phyloP scores from a whole-genome alignment of 2,329 filamentous ascomycete genomes.

The Didymella pinodella region DNA sequence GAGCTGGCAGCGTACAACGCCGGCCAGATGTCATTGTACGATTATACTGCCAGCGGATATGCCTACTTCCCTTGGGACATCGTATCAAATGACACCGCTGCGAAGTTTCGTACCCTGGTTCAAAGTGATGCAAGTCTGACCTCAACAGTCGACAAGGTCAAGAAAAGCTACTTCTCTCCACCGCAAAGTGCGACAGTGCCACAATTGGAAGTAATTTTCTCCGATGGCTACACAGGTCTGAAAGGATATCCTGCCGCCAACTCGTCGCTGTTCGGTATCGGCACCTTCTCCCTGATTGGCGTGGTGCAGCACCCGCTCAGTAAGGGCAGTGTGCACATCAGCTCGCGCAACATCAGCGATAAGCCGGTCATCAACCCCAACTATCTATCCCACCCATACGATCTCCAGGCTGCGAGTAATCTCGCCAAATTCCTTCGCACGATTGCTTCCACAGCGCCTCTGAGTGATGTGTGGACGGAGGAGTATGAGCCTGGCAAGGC shows the following conservation, averaged over 20 bases:
- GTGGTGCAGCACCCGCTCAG: conserved; percentile 48
- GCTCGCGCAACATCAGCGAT: conserved; percentile 30
- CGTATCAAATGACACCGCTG: conserved; percentile 44
- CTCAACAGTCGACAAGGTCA: conserved; percentile 30
- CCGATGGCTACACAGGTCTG: conserved; percentile 56
- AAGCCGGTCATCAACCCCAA: conserved; percentile 42
- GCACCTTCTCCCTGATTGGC: conserved; percentile 48
- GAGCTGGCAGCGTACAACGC: conserved; percentile 52
- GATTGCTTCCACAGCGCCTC: conserved; percentile 31
- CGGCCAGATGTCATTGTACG: conserved; percentile 48
- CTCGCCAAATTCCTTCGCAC: conserved; percentile 41
- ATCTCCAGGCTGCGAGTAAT: conserved; percentile 31
- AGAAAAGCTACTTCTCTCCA: conserved; percentile 48
- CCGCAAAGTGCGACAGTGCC: conserved; percentile 44
- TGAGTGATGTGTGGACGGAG: conserved; percentile 39
- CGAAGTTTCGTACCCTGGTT: conserved; percentile 47
- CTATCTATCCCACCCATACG: conserved; percentile 40
- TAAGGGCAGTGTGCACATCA: conserved; percentile 39
- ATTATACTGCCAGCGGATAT: conserved; percentile 53
- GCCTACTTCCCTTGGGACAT: conserved; percentile 55
- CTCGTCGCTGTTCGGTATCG: conserved; percentile 37
- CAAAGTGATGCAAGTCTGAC: conserved; percentile 26
- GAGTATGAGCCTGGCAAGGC: conserved; percentile 44
- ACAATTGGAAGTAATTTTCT: conserved; percentile 56
- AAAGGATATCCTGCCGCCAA: conserved; percentile 45